phyloP scores from a whole-genome alignment of 345 rosid genomes.

The Rhodamnia argentea region DNA sequence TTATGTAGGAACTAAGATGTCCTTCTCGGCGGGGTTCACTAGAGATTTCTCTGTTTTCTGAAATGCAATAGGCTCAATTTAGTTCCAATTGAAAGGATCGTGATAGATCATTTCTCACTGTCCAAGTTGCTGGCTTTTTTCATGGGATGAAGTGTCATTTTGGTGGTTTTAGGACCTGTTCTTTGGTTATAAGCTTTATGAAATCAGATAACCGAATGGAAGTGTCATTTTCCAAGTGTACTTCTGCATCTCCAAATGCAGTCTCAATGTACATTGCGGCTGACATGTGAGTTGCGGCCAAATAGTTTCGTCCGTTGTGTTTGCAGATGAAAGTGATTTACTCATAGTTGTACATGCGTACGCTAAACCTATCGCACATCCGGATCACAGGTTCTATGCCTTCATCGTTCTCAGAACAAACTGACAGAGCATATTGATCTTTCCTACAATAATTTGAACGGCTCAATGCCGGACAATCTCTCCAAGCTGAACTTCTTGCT shows the following conservation, averaged over 20 bases:
- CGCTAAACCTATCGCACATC: not conserved
- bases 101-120: not conserved
- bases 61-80: not conserved
- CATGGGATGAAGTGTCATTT: not conserved
- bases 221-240: not conserved
- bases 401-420: not conserved
- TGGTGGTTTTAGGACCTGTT: not conserved
- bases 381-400: not conserved
- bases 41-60: not conserved
- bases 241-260: not conserved
- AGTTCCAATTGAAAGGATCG: not conserved
- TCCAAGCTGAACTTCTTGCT: not conserved
- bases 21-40: not conserved
- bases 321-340: not conserved
- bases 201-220: not conserved
- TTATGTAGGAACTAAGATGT: not conserved
- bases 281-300: not conserved
- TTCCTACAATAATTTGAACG: not conserved
- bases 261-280: not conserved
- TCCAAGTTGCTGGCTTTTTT: not conserved
- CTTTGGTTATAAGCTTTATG: not conserved
- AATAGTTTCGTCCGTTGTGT: not conserved
- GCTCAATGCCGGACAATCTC: not conserved
- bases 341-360: not conserved
- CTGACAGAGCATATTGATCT: not conserved